These are phyloP conservation scores for Petunia axillaris DNA, from an alignment of 257 asterid genomes.

Conservation along the genomic window DNA sequence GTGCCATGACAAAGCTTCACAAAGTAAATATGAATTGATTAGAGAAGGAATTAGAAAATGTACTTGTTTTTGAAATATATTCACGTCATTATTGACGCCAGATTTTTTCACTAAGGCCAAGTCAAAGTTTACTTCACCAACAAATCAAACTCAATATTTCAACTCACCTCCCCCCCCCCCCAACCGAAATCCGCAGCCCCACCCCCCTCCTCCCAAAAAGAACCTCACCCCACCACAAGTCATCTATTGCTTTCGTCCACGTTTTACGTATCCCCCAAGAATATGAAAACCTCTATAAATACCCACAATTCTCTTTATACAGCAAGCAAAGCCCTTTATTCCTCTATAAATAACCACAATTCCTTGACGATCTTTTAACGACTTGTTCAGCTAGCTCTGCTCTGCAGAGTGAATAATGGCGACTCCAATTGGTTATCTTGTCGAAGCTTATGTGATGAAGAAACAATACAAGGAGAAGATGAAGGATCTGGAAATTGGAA, in stretches of 20 bases:
- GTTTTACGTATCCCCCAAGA: not conserved
- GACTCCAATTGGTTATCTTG: constrained; percentile 1
- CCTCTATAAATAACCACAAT: not conserved
- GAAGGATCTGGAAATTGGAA: not conserved
- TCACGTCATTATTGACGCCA: too few relatives aligned
- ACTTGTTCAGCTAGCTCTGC: not conserved
- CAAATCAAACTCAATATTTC: too few relatives aligned
- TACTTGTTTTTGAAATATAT: too few relatives aligned
- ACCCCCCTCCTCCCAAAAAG: too few relatives aligned
- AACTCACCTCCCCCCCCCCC: too few relatives aligned
- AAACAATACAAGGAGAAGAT: not conserved
- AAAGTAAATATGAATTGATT: constrained; percentile 36
- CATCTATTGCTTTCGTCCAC: too few relatives aligned
- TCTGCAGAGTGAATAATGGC: not conserved
- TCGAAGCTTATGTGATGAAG: not conserved
- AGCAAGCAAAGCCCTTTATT: not conserved
- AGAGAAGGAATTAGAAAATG: constrained; percentile 4
- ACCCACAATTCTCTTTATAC: not conserved
- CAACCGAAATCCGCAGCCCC: too few relatives aligned
- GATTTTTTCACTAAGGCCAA: too few relatives aligned
- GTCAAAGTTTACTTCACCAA: too few relatives aligned
- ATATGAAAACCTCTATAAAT: constrained; percentile 12
- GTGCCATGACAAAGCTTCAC: constrained; percentile 33
- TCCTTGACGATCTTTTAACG: not conserved
- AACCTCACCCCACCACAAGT: too few relatives aligned